Evolutionary conservation across 352 stramenopile species (phyloP).

Genomic region (Pythium phragmiticola): DNA sequence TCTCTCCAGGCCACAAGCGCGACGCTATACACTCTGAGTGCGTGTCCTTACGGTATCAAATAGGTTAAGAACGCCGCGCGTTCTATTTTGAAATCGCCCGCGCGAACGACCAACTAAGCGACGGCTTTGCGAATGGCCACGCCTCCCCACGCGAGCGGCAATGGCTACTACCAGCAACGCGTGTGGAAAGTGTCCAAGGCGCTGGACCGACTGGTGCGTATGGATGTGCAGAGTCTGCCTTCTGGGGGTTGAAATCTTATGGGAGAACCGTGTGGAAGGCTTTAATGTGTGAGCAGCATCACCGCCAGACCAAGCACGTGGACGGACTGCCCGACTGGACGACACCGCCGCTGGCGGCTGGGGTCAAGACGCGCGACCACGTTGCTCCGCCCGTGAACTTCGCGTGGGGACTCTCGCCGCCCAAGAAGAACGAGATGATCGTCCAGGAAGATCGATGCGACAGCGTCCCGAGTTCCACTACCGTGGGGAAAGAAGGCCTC

Average conservation of each 20-base stretch:
- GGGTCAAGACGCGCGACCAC: constrained; percentile 30
- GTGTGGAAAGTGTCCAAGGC: constrained; percentile 59
- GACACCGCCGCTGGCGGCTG: constrained; percentile 34
- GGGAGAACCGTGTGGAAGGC: constrained; percentile 25
- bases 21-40: no score
- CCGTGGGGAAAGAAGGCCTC: background rate
- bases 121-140: background rate
- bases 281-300: constrained; percentile 55
- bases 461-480: background rate
- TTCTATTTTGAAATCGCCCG: constrained; percentile 8
- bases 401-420: constrained; percentile 34
- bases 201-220: constrained; percentile 33
- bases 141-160: background rate
- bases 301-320: constrained; percentile 41
- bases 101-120: background rate
- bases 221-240: background rate
- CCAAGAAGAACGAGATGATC: background rate
- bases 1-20: background rate
- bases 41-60: background rate
- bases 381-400: constrained; percentile 42
- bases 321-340: constrained; percentile 51
- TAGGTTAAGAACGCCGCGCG: background rate
- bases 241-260: background rate
- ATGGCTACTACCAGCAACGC: constrained; percentile 26
- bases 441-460: background rate